Conservation (phyloP, 192 early-diverging fungal species). For the Dimargaris cristalligena region DNA sequence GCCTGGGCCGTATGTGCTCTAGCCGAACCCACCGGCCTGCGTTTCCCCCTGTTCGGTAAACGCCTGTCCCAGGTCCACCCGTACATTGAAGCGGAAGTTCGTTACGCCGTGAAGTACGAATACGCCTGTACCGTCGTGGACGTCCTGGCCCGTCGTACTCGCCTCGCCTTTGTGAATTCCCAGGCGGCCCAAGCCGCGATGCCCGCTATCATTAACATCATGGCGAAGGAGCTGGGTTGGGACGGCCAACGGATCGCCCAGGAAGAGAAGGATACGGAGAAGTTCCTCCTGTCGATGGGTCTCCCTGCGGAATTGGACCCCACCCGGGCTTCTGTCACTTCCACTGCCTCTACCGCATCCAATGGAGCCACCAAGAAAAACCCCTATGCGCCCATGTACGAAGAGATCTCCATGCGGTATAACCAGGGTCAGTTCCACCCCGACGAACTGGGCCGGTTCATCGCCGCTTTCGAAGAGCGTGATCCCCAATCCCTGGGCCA, state of each 20-base stretch:
- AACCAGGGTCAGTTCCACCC: constrained; percentile 29
- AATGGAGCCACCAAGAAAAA: constrained; percentile 13
- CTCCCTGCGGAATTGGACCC: constrained; percentile 37
- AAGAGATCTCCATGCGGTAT: constrained; percentile 31
- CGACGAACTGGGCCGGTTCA: constrained; percentile 29
- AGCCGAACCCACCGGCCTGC: constrained; percentile 46
- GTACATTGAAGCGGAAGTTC: constrained; percentile 86
- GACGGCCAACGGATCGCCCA: constrained; percentile 35
- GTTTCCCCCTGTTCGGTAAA: constrained; percentile 70
- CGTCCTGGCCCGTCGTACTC: constrained; percentile 78
- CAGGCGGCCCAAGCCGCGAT: constrained; percentile 75
- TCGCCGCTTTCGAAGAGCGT: constrained; percentile 28
- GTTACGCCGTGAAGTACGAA: constrained; percentile 79
- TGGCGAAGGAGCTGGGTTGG: constrained; percentile 82
- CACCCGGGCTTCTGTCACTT: constrained; percentile 1
- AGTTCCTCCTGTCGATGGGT: constrained; percentile 87
- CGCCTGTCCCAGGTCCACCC: constrained; percentile 69
- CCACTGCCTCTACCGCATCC: constrained; percentile 17
- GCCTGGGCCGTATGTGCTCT: constrained; percentile 85
- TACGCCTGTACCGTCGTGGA: constrained; percentile 89
- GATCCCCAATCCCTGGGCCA: constrained; percentile 25
- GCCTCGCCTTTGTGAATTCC: constrained; percentile 86
- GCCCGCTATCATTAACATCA: constrained; percentile 77
- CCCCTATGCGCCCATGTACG: constrained; percentile 15
- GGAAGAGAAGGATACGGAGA: constrained; percentile 51